Percentiles rank a stretch among this genome's conserved stretches.
Evolutionary conservation across 2,329 filamentous ascomycete species (phyloP).

Genomic region (Lachnellula cervina): DNA sequence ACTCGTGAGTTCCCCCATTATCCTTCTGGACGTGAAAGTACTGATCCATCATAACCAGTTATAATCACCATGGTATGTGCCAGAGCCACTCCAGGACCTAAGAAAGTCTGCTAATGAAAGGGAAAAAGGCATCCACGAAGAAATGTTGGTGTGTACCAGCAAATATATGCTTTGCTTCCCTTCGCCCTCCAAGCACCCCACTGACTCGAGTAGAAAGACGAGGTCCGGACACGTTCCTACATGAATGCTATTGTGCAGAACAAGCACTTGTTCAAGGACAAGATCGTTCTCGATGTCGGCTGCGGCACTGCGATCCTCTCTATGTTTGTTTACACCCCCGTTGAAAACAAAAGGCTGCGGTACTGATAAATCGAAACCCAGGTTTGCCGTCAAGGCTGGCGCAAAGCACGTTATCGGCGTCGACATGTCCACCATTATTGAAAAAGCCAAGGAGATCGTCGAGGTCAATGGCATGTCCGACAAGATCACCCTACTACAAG

Average conservation of each 20-base stretch:
- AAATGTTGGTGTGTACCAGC: constrained; percentile 78
- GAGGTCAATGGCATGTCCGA: constrained; percentile 83
- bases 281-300: constrained; percentile 92
- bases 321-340: constrained; percentile 62
- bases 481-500: constrained; percentile 96
- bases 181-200: constrained; percentile 10
- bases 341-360: not conserved
- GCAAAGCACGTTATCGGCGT: constrained; percentile 98
- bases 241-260: constrained; percentile 98
- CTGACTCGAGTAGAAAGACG: constrained; percentile 71
- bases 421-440: constrained; percentile 99
- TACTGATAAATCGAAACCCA: constrained; percentile 34
- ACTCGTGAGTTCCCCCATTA: constrained; percentile 59
- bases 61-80: constrained; percentile 90
- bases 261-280: constrained; percentile 87
- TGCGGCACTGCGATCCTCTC: constrained; percentile 97
- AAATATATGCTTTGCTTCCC: constrained; percentile 13
- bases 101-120: constrained; percentile 30
- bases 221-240: constrained; percentile 93
- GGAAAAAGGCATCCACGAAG: constrained; percentile 80
- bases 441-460: constrained; percentile 96
- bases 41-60: constrained; percentile 49
- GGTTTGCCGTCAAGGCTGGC: constrained; percentile 94
- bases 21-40: not conserved
- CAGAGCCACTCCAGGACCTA: constrained; percentile 10